Evolutionary conservation across 139 green algal genomes (phyloP), one percentile per base, ranked within the genome.

Genomic region (Tetradesmus lagerheimii): DNA sequence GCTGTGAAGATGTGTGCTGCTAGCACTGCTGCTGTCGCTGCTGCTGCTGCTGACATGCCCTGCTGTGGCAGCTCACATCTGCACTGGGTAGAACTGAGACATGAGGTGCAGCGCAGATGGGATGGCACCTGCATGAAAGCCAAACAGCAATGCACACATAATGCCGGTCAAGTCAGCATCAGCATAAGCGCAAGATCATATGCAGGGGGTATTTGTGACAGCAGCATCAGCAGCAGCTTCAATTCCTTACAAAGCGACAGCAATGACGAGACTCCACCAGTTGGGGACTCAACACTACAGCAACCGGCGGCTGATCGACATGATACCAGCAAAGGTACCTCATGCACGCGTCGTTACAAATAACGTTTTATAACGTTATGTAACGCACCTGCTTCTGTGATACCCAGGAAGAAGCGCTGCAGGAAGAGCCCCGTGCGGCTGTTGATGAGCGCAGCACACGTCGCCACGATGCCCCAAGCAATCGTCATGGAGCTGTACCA

Each of bases 101-200:
- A 83, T 39, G 9, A 83, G 39, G 27, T 83, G 78, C 23, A 83
- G 38, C 6, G 78, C 78, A 66, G 78, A 83, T 15, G 78, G 78
- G 18, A 83, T 62, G 27, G 78, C 78, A 37, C 78, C 78, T 83
- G 78, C 78, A 83, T 6, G 45, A n/a, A n/a, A n/a, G 45, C 45
- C 8, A 6, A 11, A 53, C 8, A 16, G 45, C 45, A 53, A 53
- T 53, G 45, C 45, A 53, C n/a, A n/a, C n/a, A n/a, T n/a, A n/a
- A n/a, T n/a, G n/a, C n/a, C n/a, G n/a, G n/a, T n/a, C n/a, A n/a
- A n/a, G 43, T 50, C 8, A 50, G 8, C 43, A 8, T 4, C 43
- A 50, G 43, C 43, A 50, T 50, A 4, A 4, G 43, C 43, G 43
- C 8, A 50, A 8, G 5, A 50, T n/a, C n/a, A n/a, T n/a, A n/a